Evolutionary conservation across 2,329 filamentous ascomycete species (phyloP), one percentile per base, ranked within the genome.

Genomic region (Thelonectria rubi): DNA sequence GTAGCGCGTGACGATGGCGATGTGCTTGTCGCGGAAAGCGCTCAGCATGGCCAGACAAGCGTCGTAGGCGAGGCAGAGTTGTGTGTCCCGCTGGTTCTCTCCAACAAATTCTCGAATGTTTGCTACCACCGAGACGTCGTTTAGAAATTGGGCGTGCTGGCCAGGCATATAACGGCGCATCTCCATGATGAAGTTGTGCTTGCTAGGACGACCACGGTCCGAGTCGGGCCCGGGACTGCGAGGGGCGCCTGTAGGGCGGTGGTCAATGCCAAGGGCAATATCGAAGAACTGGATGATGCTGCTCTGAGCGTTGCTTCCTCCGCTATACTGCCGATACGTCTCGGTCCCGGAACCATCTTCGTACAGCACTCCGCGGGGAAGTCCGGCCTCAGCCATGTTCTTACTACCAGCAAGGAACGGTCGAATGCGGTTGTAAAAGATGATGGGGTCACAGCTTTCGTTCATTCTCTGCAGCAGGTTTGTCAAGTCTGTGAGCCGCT

Each of bases 151-250:
- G 3, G 93, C 91, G 74, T 99, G 95, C 0, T 91, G 87, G 0
- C 93, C 94, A 0, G 95, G 95, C 95, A 99, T 99, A 79, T 99
- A 99, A 47, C 86, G 86, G 60, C 94, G 91, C 95, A 99, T 99
- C 67, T 99, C 95, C 73, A 91, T 88, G 73, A 99, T 94, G 79
- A 99, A 99, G 72, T 95, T 96, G 79, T 97, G 55, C 79, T 79
- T 66, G 59, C 74, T 58, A 43, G 71, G 80, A 70, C 72, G 71
- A 53, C 81, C 84, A 48, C 81, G 81, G 37, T 82, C 82, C 5
- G 77, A 76, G 21, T 80, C 79, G 12, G 79, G 77, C 2, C 78
- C 73, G 15, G 76, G 70, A 48, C 80, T 80, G 17, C 80, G 79
- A 75, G 86, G 90, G 68, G 92, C 87, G 40, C 94, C 94, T 0